Evolutionary conservation across 345 rosid genomes (phyloP), one percentile per base, ranked within the genome.

Genomic region (Ceriops zippeliana): DNA sequence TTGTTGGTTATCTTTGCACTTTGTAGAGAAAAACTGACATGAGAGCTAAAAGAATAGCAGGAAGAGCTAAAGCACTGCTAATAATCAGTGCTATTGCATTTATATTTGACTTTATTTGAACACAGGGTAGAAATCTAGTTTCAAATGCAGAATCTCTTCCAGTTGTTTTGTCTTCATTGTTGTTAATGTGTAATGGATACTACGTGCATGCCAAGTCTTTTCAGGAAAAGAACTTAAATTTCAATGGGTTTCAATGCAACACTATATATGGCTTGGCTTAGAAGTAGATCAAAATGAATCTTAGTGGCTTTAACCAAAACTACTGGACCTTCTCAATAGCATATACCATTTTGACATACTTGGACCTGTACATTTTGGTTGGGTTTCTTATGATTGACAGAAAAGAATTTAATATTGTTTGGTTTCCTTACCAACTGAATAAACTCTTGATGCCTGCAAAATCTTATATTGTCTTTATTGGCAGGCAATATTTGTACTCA

Each of bases 31-130:
- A 80, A 70, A 28, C 89, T 76, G 98, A 91, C 83, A 91, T 91
- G 93, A 86, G 97, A 83, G 95, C 98, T 59, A 91, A 91, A 80
- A 76, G 98, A 85, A 93, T 89, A 95, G 96, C 97, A 53, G 83
- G 98, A 76, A 93, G 91, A 84, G 98, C 97, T 5, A 97, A 96
- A 79, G 98, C 97, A 73, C 74, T 91, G 96, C 96, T 90, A 93
- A 49, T 52, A 32, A 78, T 73, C 35, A 52, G 62, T 67, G 30
- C 30, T 20, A 13, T 62, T 57, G 52, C 58, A 34, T 52, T 22
- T 60, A 52, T 6, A 53, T 30, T 35, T 52, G 46, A 62, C 60
- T 68, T 46, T n/a, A 35, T 53, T 52, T 42, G 3, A 53, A 21
- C 22, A 7, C 21, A 26, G 15, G 37, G 15, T 46, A 30, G 27